Conservation (phyloP, 2,329 filamentous ascomycete genomes). For the Lizonia empirigonia region DNA sequence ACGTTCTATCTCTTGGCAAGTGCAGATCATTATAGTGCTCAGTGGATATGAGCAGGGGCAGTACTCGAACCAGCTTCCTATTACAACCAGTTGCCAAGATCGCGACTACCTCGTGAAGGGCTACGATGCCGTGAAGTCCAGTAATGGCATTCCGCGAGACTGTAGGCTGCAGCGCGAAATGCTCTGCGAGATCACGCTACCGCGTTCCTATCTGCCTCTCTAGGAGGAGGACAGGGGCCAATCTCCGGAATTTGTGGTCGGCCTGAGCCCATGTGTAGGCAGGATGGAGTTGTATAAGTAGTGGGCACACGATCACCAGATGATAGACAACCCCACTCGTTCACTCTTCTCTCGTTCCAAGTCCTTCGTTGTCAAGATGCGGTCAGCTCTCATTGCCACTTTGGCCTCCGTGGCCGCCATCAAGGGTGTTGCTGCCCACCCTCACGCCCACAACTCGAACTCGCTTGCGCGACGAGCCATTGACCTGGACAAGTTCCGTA, state of each 20-base stretch:
- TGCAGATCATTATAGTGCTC: slow-evolving; percentile 18
- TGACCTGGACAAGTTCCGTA: slow-evolving; percentile 42
- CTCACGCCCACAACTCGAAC: slow-evolving; percentile 21
- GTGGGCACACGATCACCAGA: slow-evolving; percentile 2
- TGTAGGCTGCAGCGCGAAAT: slow-evolving; percentile 12
- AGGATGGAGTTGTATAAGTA: slow-evolving; percentile 13
- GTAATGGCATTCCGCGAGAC: slow-evolving; percentile 8
- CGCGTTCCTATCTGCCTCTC: slow-evolving; percentile 6
- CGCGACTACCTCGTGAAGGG: slow-evolving; percentile 9
- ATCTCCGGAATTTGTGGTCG: slow-evolving; percentile 9
- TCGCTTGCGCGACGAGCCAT: slow-evolving; percentile 31
- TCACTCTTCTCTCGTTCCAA: slow-evolving; percentile 21
- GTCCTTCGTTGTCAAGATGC: slow-evolving; percentile 31
- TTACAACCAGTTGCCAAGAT: slow-evolving; percentile 11
- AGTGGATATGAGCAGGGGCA: slow-evolving; percentile 3
- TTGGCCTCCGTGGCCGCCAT: slow-evolving; percentile 36
- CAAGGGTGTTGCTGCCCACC: slow-evolving; percentile 30
- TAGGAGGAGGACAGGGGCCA: slow-evolving; percentile 2
- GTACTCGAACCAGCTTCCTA: slow-evolving; percentile 12
- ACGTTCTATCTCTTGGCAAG: slow-evolving; percentile 16
- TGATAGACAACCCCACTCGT: slow-evolving; percentile 13
- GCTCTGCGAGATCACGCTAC: slow-evolving; percentile 15
- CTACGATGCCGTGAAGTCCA: slow-evolving; percentile 9
- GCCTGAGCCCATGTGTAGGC: background rate
- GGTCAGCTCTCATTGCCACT: slow-evolving; percentile 38